These are phyloP conservation scores for Lotmaria passim DNA, from an alignment of 208 protist genomes.

Conservation along the genomic window DNA sequence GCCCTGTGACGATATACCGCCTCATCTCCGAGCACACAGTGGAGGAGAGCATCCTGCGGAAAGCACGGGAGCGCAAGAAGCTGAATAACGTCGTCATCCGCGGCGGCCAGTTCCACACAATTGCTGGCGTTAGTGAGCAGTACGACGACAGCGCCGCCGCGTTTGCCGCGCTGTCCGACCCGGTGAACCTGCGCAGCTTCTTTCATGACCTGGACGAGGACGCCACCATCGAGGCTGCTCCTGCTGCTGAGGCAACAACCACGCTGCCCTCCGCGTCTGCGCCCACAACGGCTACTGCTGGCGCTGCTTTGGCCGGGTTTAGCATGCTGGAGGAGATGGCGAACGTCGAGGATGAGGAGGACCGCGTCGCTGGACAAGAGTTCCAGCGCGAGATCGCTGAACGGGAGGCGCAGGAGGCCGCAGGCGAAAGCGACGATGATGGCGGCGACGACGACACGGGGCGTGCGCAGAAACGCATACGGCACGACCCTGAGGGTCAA, in stretches of 20 bases:
- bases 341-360: slow-evolving; percentile 81
- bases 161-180: slow-evolving; percentile 68
- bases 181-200: slow-evolving; percentile 82
- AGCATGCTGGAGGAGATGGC: slow-evolving; percentile 71
- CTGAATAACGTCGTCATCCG: slow-evolving; percentile 96
- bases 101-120: slow-evolving; percentile 92
- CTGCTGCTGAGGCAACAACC: too few species aligned
- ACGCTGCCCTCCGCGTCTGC: too few species aligned
- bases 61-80: slow-evolving; percentile 94
- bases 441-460: slow-evolving; percentile 8
- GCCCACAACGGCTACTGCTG: background rate
- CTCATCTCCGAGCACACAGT: slow-evolving; percentile 95
- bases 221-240: slow-evolving; percentile 46
- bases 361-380: slow-evolving; percentile 61
- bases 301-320: background rate
- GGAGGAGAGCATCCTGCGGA: slow-evolving; percentile 97
- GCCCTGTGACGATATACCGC: slow-evolving; percentile 96
- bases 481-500: background rate
- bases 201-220: slow-evolving; percentile 91
- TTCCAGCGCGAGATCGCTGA: slow-evolving; percentile 66
- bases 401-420: slow-evolving; percentile 54
- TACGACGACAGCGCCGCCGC: slow-evolving; percentile 75
- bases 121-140: slow-evolving; percentile 58
- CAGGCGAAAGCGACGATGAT: slow-evolving; percentile 39
- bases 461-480: background rate